Conservation (phyloP, 805 yeast genomes). For the Cyberlindnera americana region DNA sequence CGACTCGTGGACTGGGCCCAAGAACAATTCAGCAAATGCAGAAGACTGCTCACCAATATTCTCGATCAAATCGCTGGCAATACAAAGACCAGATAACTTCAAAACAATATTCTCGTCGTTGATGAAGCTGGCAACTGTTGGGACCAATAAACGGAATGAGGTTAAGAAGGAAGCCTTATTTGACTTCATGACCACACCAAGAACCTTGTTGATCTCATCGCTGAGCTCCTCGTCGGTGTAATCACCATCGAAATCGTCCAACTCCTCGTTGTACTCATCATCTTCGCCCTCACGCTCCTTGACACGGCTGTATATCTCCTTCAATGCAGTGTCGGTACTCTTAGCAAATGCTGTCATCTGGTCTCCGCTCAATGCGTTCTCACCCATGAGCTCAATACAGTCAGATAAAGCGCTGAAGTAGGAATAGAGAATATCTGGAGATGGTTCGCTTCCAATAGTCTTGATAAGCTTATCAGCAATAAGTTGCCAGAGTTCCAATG, state of each 20-base stretch:
- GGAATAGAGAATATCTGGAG: constrained; percentile 74
- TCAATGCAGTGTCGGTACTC: constrained; percentile 56
- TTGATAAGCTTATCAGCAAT: constrained; percentile 64
- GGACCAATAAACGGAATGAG: constrained; percentile 60
- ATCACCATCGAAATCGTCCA: constrained; percentile 79
- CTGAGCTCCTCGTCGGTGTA: constrained; percentile 85
- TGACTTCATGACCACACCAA: constrained; percentile 67
- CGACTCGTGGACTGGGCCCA: constrained; percentile 61
- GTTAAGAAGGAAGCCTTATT: constrained; percentile 56
- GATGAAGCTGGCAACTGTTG: constrained; percentile 58
- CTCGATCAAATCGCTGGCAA: constrained; percentile 78
- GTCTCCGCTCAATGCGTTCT: constrained; percentile 49
- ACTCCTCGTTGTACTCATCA: constrained; percentile 85
- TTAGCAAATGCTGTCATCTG: constrained; percentile 56
- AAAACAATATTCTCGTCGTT: constrained; percentile 65
- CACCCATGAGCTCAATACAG: constrained; percentile 65
- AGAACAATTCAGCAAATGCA: constrained; percentile 60
- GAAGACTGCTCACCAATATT: constrained; percentile 68
- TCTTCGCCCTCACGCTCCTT: constrained; percentile 69
- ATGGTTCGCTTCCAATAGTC: constrained; percentile 73
- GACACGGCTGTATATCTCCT: constrained; percentile 68
- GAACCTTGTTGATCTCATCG: constrained; percentile 77
- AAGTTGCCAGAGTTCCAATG: constrained; percentile 66
- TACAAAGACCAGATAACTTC: constrained; percentile 74
- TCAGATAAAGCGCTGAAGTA: constrained; percentile 71